Evolutionary conservation across 257 asterid genomes (phyloP), one percentile per base, ranked within the genome.

Genomic region (Striga asiatica): DNA sequence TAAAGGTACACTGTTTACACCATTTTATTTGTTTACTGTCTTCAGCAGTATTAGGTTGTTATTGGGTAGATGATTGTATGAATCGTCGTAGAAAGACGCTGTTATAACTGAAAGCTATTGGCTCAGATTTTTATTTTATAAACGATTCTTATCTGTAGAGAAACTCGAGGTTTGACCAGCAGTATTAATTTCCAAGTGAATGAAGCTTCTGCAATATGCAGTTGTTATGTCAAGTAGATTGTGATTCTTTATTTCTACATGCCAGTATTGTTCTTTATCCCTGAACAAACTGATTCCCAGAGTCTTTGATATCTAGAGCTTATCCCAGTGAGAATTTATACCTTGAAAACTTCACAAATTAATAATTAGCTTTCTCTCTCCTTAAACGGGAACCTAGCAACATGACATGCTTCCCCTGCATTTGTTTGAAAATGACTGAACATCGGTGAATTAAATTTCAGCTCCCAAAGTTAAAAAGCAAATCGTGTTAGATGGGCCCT

Each of bases 401-500:
- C 49, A 49, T n/a, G 46, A n/a, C 43, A 6, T 10, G 34, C 13
- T 22, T 43, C 38, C 45, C 43, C 14, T 50, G 35, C 37, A 4
- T 57, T 66, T 24, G 31, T 54, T 0, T 55, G 50, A 48, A 42
- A 25, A 49, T 25, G 63, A 66, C 38, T 68, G 23, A 50, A 50
- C 69, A 47, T 38, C 35, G 29, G 48, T 55, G 16, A 25, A 57
- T 39, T 65, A 48, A 50, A 58, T 71, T 51, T 52, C 83, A 91
- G 98, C 78, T 78, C 81, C 70, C 63, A 78, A 80, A 75, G 75
- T 73, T 60, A 80, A 66, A 65, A 85, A 71, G 71, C 94, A 85
- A 75, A 57, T 82, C 54, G 81, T 88, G 18, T 71, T 92, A 63
- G 99, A 88, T 72, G 97, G 97, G 50, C 94, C 72, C 57, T 75